A percentile compares a stretch with the other conserved stretches of the same genome.
Conservation (phyloP, 1,139 yeast species). For the Blastobotrys capitulatus region DNA sequence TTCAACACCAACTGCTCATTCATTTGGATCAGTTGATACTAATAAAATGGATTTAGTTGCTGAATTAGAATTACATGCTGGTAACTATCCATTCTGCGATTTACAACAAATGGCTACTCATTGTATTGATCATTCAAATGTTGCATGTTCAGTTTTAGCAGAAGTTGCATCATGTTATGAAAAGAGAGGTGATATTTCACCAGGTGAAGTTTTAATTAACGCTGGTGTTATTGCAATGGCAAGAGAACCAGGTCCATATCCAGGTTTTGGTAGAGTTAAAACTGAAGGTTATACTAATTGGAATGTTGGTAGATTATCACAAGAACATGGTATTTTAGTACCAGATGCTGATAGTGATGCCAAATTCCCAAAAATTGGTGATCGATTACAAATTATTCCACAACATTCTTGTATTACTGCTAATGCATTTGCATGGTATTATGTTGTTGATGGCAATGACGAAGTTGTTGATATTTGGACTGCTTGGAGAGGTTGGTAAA, state of each 20-base stretch:
- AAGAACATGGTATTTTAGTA: slow-evolving; percentile 50
- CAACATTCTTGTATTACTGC: slow-evolving; percentile 77
- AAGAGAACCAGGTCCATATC: slow-evolving; percentile 48
- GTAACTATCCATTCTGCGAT: slow-evolving; percentile 69
- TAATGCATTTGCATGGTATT: slow-evolving; percentile 56
- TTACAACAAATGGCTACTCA: slow-evolving; percentile 70
- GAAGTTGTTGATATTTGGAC: slow-evolving; percentile 63
- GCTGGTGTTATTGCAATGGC: slow-evolving; percentile 71
- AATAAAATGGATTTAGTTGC: slow-evolving; percentile 31
- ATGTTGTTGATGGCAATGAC: slow-evolving; percentile 43
- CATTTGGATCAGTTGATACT: slow-evolving; percentile 38
- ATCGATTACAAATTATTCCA: slow-evolving; percentile 52
- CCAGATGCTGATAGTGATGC: slow-evolving; percentile 44
- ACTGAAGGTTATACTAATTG: slow-evolving; percentile 40
- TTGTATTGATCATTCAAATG: slow-evolving; percentile 43
- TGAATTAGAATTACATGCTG: slow-evolving; percentile 68
- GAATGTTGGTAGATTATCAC: slow-evolving; percentile 48
- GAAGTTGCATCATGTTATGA: slow-evolving; percentile 61
- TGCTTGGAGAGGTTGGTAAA: slow-evolving; percentile 58
- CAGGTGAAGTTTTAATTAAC: slow-evolving; percentile 57
- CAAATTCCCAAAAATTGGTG: slow-evolving; percentile 42
- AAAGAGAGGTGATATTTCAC: slow-evolving; percentile 44
- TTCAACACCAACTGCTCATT: slow-evolving; percentile 77
- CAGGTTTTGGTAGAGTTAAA: slow-evolving; percentile 46
- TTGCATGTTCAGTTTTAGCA: slow-evolving; percentile 56